These are phyloP conservation scores for Plasmodium sp. DNA, from an alignment of 169 alveolate genomes.

Conservation along the genomic window DNA sequence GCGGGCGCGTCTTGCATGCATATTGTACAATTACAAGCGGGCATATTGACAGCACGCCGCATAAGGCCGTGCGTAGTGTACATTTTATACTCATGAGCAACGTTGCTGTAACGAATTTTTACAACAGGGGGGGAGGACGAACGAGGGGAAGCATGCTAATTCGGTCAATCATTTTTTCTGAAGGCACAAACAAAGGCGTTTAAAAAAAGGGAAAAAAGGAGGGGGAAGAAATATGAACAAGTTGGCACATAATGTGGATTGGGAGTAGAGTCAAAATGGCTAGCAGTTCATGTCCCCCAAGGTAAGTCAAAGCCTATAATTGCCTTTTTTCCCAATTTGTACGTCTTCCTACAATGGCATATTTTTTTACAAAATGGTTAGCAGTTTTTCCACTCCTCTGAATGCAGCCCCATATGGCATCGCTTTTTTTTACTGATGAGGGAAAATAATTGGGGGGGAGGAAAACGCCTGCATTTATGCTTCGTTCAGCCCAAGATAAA, in stretches of 20 bases:
- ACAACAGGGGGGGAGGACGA: not conserved
- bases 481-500: not conserved
- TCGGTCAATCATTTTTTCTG: not conserved
- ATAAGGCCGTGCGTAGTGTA: not conserved
- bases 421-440: not conserved
- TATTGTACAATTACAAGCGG: not conserved
- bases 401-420: not conserved
- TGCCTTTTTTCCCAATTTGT: not conserved
- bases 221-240: not conserved
- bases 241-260: not conserved
- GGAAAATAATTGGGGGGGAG: not conserved
- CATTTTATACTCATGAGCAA: not conserved
- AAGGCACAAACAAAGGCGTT: not conserved
- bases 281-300: not conserved
- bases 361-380: not conserved
- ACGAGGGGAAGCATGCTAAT: not conserved
- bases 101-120: not conserved
- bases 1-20: not conserved
- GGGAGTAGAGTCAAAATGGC: not conserved
- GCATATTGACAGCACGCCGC: not conserved
- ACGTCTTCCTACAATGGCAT: slow-evolving; percentile 11
- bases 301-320: not conserved
- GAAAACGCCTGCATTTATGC: not conserved
- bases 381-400: not conserved
- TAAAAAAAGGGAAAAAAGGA: not conserved